phyloP scores from a whole-genome alignment of 73 alveolate species.

The Vitrella brassicaformis region DNA sequence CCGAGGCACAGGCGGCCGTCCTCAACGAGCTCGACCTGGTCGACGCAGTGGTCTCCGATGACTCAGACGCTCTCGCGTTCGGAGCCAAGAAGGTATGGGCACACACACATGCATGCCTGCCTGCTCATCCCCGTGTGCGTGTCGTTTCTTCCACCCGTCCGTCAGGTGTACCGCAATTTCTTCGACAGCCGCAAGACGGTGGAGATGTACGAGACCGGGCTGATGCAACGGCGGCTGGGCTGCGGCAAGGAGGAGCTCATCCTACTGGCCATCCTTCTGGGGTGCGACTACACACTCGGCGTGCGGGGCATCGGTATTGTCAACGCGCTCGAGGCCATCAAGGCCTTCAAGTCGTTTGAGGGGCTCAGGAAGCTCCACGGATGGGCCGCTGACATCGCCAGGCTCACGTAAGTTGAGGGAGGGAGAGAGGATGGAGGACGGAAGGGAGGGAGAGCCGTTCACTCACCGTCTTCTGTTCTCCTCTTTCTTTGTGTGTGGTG shows the following conservation, averaged over 20 bases:
- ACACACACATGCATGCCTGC: neutral
- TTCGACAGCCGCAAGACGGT: slow-evolving; percentile 25
- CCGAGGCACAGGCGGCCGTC: slow-evolving; percentile 47
- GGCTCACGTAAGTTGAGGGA: neutral
- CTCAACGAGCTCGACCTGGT: slow-evolving; percentile 16
- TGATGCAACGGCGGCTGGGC: slow-evolving; percentile 30
- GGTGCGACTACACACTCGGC: slow-evolving; percentile 67
- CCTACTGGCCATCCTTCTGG: slow-evolving; percentile 52
- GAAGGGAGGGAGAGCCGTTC: neutral
- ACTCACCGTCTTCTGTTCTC: neutral
- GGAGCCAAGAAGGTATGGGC: slow-evolving; percentile 32
- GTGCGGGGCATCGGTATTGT: slow-evolving; percentile 68
- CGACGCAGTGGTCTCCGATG: slow-evolving; percentile 66
- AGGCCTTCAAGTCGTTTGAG: slow-evolving; percentile 2
- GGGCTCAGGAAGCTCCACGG: neutral
- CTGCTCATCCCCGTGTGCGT: neutral
- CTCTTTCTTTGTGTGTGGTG: neutral
- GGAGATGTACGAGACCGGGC: slow-evolving; percentile 27
- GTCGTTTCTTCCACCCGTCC: neutral
- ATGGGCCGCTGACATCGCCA: neutral
- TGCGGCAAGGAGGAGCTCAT: slow-evolving; percentile 34
- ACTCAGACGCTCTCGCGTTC: slow-evolving; percentile 58
- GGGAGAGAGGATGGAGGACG: neutral
- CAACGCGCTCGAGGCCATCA: slow-evolving; percentile 45
- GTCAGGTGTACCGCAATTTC: slow-evolving; percentile 39